These are phyloP conservation scores for Coffea eugenioides DNA, from an alignment of 257 asterid species.

Conservation along the genomic window DNA sequence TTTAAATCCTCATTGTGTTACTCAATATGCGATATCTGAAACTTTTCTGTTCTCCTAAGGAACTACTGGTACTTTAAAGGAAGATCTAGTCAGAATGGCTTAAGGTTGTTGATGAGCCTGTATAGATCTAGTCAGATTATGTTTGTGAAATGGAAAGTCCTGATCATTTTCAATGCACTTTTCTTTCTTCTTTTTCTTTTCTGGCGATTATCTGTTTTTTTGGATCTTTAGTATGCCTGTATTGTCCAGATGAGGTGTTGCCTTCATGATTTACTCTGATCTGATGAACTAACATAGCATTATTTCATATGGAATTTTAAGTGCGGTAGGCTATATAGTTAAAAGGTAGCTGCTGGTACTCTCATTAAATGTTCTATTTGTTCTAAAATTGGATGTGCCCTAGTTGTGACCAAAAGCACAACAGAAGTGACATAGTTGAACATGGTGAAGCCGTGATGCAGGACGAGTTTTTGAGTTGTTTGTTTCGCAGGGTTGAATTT, in stretches of 20 bases:
- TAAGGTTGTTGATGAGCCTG: background rate
- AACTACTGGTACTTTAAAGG: background rate
- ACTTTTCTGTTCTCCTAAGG: background rate
- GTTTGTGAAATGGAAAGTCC: background rate
- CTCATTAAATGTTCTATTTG: background rate
- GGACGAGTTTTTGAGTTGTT: background rate
- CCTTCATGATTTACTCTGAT: background rate
- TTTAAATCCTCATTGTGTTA: no score
- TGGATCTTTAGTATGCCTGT: background rate
- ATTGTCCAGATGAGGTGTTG: background rate
- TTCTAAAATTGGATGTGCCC: background rate
- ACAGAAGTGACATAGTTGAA: background rate
- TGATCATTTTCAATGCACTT: background rate
- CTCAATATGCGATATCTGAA: no score
- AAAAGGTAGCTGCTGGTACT: background rate
- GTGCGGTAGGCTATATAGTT: background rate
- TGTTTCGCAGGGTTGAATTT: background rate
- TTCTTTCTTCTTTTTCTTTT: background rate
- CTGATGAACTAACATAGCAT: background rate
- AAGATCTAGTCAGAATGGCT: no score
- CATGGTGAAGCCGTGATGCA: background rate
- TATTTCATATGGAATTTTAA: background rate
- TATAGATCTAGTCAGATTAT: background rate
- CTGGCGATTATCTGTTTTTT: background rate
- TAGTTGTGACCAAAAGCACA: background rate